These are phyloP conservation scores for Colletotrichum ledebouriae DNA, from an alignment of 2,329 filamentous ascomycete species.

Conservation along the genomic window DNA sequence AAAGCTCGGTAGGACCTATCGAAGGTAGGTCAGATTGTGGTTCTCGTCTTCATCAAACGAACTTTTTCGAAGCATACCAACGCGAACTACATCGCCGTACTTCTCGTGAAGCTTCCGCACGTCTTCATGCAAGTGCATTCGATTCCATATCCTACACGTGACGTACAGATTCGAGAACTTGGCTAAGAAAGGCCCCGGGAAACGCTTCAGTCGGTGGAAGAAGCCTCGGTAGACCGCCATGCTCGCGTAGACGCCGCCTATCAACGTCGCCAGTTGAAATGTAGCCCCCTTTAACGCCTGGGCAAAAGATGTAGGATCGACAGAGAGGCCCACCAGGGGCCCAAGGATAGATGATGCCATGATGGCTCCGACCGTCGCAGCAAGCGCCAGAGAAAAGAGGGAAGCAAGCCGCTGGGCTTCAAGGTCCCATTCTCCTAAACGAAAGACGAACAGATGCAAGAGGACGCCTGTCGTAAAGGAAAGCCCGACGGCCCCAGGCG, in stretches of 20 bases:
- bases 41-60: background rate
- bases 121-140: slow-evolving; percentile 46
- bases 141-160: slow-evolving; percentile 43
- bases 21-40: background rate
- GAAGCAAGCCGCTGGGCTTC: slow-evolving; percentile 33
- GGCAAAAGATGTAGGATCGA: background rate
- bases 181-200: slow-evolving; percentile 48
- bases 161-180: slow-evolving; percentile 44
- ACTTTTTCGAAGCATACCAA: slow-evolving; percentile 42
- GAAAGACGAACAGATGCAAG: slow-evolving; percentile 43
- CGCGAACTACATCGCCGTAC: slow-evolving; percentile 50
- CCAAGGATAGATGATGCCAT: background rate
- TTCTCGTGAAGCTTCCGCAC: slow-evolving; percentile 46
- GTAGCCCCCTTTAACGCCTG: background rate
- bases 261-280: background rate
- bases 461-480: slow-evolving; percentile 31
- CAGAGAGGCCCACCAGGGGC: background rate
- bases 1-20: slow-evolving; percentile 50
- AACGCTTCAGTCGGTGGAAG: slow-evolving; percentile 46
- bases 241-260: slow-evolving; percentile 42
- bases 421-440: slow-evolving; percentile 47
- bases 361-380: background rate
- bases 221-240: slow-evolving; percentile 43
- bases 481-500: background rate
- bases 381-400: background rate